Evolutionary conservation across 2,329 filamentous ascomycete species (phyloP).

Genomic region (Xylariaceae sp.): DNA sequence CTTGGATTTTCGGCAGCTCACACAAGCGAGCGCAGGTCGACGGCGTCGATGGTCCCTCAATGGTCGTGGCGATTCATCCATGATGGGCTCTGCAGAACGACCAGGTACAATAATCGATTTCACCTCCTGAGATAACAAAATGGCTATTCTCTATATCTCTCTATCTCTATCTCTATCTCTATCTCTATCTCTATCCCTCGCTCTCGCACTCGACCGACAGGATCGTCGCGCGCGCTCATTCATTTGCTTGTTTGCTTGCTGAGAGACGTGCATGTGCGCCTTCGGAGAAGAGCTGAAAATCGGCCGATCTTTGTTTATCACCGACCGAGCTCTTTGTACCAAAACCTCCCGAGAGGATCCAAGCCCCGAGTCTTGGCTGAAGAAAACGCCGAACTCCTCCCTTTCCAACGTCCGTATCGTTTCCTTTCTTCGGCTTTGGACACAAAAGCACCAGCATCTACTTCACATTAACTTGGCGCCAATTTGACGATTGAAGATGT

Average conservation of each 20-base stretch:
- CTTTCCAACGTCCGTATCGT: too few relatives aligned
- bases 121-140: background rate
- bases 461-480: too few relatives aligned
- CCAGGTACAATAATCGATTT: too few relatives aligned
- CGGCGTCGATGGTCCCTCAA: constrained; percentile 34
- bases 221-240: background rate
- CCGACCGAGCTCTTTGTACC: constrained; percentile 4
- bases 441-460: too few relatives aligned
- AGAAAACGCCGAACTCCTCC: too few relatives aligned
- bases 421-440: too few relatives aligned
- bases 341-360: background rate
- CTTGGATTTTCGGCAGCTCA: constrained; percentile 63
- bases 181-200: too few relatives aligned
- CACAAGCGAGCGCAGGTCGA: constrained; percentile 42
- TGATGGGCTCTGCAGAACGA: constrained; percentile 1
- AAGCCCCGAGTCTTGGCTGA: background rate
- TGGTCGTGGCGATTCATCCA: constrained; percentile 10
- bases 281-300: constrained; percentile 14
- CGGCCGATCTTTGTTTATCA: constrained; percentile 21
- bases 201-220: background rate
- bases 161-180: too few relatives aligned
- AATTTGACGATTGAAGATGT: background rate
- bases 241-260: too few relatives aligned
- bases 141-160: background rate
- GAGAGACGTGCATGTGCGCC: background rate